A percentile compares a stretch with the other conserved stretches of the same genome.
Evolutionary conservation across 2,329 filamentous ascomycete species (phyloP).

Genomic region (Furcasterigmium furcatum): DNA sequence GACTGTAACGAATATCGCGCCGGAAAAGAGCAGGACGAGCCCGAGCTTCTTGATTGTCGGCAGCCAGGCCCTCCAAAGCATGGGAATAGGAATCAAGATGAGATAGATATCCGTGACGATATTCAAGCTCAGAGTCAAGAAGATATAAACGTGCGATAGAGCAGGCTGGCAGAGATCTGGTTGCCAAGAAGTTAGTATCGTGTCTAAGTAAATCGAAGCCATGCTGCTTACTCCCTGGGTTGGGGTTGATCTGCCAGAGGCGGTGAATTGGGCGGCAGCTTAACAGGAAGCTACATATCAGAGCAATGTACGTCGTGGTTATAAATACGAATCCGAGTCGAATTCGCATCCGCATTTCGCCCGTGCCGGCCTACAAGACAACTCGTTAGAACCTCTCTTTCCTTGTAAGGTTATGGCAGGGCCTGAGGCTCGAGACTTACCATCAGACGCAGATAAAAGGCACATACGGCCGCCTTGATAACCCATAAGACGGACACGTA

Average conservation of each 20-base stretch:
- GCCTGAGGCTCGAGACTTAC: too few relatives aligned
- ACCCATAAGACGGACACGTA: constrained; percentile 47
- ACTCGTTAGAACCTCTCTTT: too few relatives aligned
- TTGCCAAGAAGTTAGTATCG: too few relatives aligned
- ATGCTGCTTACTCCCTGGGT: constrained; percentile 42
- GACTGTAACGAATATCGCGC: constrained; percentile 35
- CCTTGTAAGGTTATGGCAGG: too few relatives aligned
- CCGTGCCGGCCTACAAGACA: constrained; percentile 9
- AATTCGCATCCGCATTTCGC: constrained; percentile 27
- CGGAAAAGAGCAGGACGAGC: constrained; percentile 33
- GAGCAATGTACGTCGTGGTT: constrained; percentile 38
- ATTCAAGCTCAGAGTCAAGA: constrained; percentile 23
- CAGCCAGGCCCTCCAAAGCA: constrained; percentile 22
- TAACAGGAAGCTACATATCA: constrained; percentile 42
- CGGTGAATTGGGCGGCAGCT: constrained; percentile 41
- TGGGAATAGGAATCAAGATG: constrained; percentile 24
- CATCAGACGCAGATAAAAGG: constrained; percentile 51
- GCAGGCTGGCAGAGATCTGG: constrained; percentile 17
- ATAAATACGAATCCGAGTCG: constrained; percentile 41
- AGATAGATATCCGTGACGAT: constrained; percentile 22
- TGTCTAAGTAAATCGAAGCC: not conserved
- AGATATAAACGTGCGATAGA: constrained; percentile 16
- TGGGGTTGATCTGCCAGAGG: constrained; percentile 51
- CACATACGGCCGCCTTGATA: constrained; percentile 47
- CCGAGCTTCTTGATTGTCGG: constrained; percentile 24